Conservation (phyloP, 768 basidiomycete species). For the Kwoniella europaea region DNA sequence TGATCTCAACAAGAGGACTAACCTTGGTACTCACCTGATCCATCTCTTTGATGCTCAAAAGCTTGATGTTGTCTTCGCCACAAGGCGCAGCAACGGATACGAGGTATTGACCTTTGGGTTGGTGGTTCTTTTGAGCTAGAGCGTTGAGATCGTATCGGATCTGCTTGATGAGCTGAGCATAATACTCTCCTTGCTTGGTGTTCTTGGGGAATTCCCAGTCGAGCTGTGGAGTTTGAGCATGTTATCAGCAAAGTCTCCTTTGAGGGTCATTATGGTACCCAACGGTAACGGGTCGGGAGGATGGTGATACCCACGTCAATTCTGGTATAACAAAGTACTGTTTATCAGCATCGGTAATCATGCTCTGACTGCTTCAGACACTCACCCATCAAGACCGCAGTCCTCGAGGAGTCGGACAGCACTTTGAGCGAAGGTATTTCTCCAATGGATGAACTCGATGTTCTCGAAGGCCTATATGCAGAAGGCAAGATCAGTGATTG, state of each 20-base stretch:
- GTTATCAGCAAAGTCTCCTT: background rate
- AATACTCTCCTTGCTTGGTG: constrained; percentile 76
- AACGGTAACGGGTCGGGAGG: too few relatives aligned
- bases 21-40: constrained; percentile 60
- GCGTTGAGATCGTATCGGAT: constrained; percentile 75
- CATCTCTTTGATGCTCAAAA: constrained; percentile 80
- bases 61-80: constrained; percentile 81
- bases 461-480: constrained; percentile 70
- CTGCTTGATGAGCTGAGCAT: constrained; percentile 77
- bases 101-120: constrained; percentile 61
- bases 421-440: constrained; percentile 76
- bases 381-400: constrained; percentile 80
- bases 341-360: too few relatives aligned
- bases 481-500: background rate
- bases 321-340: background rate
- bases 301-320: constrained; percentile 21
- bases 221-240: constrained; percentile 29
- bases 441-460: constrained; percentile 68
- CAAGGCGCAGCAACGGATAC: constrained; percentile 91
- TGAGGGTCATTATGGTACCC: too few relatives aligned
- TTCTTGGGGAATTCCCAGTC: constrained; percentile 88
- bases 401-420: constrained; percentile 81
- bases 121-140: constrained; percentile 70
- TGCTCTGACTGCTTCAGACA: background rate
- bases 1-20: background rate